A percentile compares a stretch with the other conserved stretches of the same genome.
Evolutionary conservation across 495 filamentous ascomycete genomes (phyloP).

Genomic region (Wilcoxina mikolae): DNA sequence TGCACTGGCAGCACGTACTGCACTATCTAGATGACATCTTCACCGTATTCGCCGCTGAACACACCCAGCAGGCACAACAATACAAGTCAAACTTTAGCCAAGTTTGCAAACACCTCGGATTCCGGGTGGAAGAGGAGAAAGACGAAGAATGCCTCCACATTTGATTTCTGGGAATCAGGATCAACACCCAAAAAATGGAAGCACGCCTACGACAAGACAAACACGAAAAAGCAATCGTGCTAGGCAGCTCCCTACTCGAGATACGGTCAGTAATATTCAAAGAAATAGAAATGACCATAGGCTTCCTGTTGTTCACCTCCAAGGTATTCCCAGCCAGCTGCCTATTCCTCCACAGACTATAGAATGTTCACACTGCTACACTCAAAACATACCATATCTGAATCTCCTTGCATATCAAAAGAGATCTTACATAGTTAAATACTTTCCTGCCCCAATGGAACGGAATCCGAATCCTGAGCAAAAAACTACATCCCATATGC

Average conservation of each 20-base stretch:
- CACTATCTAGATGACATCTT: constrained; percentile 17
- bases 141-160: constrained; percentile 31
- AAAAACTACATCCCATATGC: background rate
- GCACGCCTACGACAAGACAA: constrained; percentile 30
- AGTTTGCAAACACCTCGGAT: background rate
- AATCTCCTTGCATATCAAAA: background rate
- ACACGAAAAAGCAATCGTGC: constrained; percentile 14
- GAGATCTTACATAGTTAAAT: background rate
- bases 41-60: constrained; percentile 1
- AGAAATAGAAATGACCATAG: background rate
- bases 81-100: background rate
- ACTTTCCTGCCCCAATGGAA: background rate
- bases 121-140: background rate
- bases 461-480: background rate
- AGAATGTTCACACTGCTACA: background rate
- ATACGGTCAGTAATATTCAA: background rate
- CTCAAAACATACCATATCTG: background rate
- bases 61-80: background rate
- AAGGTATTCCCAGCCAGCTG: background rate
- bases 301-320: background rate
- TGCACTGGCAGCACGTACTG: constrained; percentile 1
- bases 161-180: constrained; percentile 15
- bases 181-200: constrained; percentile 14
- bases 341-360: background rate
- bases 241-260: background rate